Base-by-base conservation (phyloP, 306 rosid genomes). In the Dryas drummondii region DNA sequence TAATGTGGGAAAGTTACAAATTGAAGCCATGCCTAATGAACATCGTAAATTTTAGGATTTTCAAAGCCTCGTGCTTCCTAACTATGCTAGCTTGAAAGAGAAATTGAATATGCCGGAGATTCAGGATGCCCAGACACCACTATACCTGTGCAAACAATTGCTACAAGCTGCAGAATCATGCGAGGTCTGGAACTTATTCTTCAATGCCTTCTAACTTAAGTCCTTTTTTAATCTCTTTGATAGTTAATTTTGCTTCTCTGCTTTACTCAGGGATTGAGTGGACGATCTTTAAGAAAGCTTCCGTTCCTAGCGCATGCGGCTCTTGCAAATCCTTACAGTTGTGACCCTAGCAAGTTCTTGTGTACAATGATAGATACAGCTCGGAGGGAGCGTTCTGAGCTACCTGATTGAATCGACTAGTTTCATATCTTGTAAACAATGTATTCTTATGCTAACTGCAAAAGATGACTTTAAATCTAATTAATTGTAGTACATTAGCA, bases 201-300 rank as follows among this genome's bases (percentile, higher is more conserved):
- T 55, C 56, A 51, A 27, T 73, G 68, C 56, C 64, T 44, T 51
- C 58, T 71, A 46, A 73, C 45, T 68, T 55, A 10, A 40, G 4
- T 55, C 54, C 40, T 6, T 13, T n/a, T 1, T 67, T 19, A 6
- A 40, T 16, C 58, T 26, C 1, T 41, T 50, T 13, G 58, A 22
- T 5, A 5, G 52, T 22, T 79, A 76, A 79, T 58, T 26, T 69
- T 44, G 19, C 5, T 27, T 14, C 9, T 46, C 44, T 52, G 47
- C 66, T 79, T 53, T 51, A 46, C 32, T 60, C 63, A 96, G 99
- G 98, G 99, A 78, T 71, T 87, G 90, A 96, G 99, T 49, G 98
- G 99, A 79, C 87, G 98, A 71, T 84, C 91, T 46, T 78, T 96
- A 79, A 87, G 97, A 87, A 94, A 94, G 88, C 97, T 94, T 79